A percentile compares a stretch with the other conserved stretches of the same genome.
phyloP scores from a whole-genome alignment of 441 rosid species.

The Mallotus japonicus region DNA sequence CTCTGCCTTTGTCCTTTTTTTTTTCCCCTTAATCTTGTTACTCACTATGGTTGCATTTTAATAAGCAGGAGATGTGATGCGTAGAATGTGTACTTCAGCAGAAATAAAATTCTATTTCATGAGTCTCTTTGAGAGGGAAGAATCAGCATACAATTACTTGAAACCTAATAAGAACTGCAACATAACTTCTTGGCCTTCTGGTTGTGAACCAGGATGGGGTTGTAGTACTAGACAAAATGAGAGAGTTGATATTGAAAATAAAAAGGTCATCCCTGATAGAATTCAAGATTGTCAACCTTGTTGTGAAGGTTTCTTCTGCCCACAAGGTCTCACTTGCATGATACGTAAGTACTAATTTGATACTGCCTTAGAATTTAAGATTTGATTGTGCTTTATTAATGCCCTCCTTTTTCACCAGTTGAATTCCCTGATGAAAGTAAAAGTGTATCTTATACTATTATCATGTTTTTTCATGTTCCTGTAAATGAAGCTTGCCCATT shows the following conservation, averaged over 20 bases:
- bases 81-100: slow-evolving; percentile 73
- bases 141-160: slow-evolving; percentile 30
- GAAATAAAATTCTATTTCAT: slow-evolving; percentile 72
- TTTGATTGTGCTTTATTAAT: too few relatives aligned
- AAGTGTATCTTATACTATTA: slow-evolving; percentile 8
- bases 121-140: slow-evolving; percentile 36
- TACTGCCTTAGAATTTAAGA: neutral
- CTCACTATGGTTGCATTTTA: slow-evolving; percentile 22
- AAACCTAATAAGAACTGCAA: slow-evolving; percentile 75
- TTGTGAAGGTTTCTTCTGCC: slow-evolving; percentile 93
- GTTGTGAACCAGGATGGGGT: slow-evolving; percentile 99
- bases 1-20: neutral
- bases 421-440: neutral
- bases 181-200: slow-evolving; percentile 70
- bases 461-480: slow-evolving; percentile 22
- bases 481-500: slow-evolving; percentile 63
- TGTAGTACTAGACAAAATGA: slow-evolving; percentile 48
- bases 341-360: slow-evolving; percentile 55
- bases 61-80: slow-evolving; percentile 50
- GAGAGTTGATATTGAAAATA: slow-evolving; percentile 47
- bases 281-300: slow-evolving; percentile 65
- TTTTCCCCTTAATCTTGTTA: neutral
- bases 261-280: slow-evolving; percentile 52
- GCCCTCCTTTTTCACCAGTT: neutral
- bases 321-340: slow-evolving; percentile 96